Conservation (phyloP, 805 yeast species). For the Lachancea mirantina region DNA sequence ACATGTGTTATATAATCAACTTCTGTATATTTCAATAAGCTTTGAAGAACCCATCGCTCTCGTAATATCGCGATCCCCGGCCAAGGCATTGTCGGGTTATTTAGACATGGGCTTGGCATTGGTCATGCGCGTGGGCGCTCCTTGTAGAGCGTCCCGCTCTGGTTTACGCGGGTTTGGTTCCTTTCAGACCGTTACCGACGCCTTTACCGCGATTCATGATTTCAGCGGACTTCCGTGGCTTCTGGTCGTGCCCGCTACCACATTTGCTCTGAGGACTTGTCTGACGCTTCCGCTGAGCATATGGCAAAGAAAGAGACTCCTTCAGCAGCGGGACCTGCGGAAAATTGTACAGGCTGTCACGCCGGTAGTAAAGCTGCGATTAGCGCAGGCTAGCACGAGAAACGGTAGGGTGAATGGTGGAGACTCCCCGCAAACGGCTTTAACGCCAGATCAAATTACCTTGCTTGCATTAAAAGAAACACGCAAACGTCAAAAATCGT, state of each 20-base stretch:
- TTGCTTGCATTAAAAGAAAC: conserved; percentile 71
- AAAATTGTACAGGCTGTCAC: conserved; percentile 69
- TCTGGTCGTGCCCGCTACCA: conserved; percentile 65
- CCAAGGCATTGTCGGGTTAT: too few species aligned
- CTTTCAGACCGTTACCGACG: conserved; percentile 21
- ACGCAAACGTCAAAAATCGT: conserved; percentile 59
- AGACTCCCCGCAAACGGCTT: conserved; percentile 25
- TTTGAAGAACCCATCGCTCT: too few species aligned
- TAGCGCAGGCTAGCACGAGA: conserved; percentile 32
- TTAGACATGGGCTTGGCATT: too few species aligned
- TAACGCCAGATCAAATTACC: conserved; percentile 73
- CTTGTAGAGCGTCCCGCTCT: too few species aligned
- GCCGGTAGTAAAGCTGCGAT: conserved; percentile 57
- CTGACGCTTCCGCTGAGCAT: conserved; percentile 78
- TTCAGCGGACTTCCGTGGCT: conserved; percentile 75
- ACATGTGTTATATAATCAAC: too few species aligned
- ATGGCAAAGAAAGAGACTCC: conserved; percentile 58
- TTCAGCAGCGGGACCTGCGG: conserved; percentile 61
- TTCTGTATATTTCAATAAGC: too few species aligned
- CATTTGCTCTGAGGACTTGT: conserved; percentile 54
- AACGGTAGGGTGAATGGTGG: conserved; percentile 19
- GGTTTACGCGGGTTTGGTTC: too few species aligned
- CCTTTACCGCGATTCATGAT: conserved; percentile 37
- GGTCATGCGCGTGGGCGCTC: too few species aligned
- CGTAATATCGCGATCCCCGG: too few species aligned